Evolutionary conservation across 2,329 filamentous ascomycete genomes (phyloP), one percentile per base, ranked within the genome.

Genomic region (Colletotrichum spinosum): DNA sequence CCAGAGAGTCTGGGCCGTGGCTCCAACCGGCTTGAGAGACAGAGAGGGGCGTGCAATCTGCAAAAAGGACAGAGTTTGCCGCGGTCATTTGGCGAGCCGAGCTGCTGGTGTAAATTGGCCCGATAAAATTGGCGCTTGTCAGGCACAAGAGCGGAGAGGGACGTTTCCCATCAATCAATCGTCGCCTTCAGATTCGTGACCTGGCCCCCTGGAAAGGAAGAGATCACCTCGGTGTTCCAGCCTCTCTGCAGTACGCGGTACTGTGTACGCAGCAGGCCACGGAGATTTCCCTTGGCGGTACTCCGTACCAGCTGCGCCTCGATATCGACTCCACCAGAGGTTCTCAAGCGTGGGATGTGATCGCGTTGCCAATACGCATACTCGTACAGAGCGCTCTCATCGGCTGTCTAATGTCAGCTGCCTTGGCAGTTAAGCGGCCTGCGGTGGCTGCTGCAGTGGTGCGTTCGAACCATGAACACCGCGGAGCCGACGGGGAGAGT

Each of bases 111-210:
- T 34, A 51, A 61, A 61, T 65, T 65, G 51, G 39, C 45, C 44
- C 51, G 50, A 50, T 45, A 51, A 44, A 64, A 60, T 54, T 53
- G 55, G 55, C 52, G 45, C 59, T 48, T 62, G 59, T 56, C 59
- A 62, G 25, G 55, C 56, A 58, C 38, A 50, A n/a, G 25, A 58
- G 55, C 45, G 55, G 55, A 51, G 55, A 25, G 25, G 25, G 38
- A 13, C 55, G 46, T 58, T 58, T 58, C 55, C 46, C 25, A 51
- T 58, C 55, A 58, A 58, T 44, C 42, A 55, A 46, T 34, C 37
- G 25, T 25, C 25, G 25, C 25, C 25, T 25, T 25, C 25, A 25
- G 25, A 4, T 25, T 25, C 4, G 25, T 25, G 25, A 2, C 25
- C 25, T 25, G 25, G 25, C 25, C 25, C 25, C 25, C 25, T 25